A percentile compares a stretch with the other conserved stretches of the same genome.
These are phyloP conservation scores for Manihot esculenta DNA, from an alignment of 441 rosid genomes.

Conservation along the genomic window DNA sequence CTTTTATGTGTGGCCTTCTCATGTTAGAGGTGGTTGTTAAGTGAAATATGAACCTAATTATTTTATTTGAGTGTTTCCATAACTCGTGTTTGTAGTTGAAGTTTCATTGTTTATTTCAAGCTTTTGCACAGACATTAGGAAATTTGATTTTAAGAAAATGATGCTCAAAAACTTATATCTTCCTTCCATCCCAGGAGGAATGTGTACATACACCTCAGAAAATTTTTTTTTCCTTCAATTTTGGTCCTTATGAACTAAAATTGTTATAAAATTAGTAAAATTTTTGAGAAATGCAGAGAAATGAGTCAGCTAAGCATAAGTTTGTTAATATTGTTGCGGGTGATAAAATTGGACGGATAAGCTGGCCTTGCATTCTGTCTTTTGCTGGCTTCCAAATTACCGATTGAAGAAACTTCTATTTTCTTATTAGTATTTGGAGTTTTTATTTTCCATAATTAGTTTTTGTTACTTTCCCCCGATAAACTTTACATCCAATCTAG, in stretches of 20 bases:
- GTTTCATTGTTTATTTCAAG: not conserved
- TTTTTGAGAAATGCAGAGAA: not conserved
- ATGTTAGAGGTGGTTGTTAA: not conserved
- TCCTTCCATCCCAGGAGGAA: not conserved
- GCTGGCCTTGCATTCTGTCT: not conserved
- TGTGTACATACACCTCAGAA: not conserved
- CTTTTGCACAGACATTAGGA: not conserved
- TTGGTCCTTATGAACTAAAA: not conserved
- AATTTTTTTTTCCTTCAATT: no score
- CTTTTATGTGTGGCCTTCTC: not conserved
- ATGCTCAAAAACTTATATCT: not conserved
- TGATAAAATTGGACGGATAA: not conserved
- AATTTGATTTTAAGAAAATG: not conserved
- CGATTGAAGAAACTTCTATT: not conserved
- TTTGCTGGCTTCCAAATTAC: not conserved
- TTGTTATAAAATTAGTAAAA: not conserved
- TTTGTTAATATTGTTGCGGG: not conserved
- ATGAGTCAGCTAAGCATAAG: not conserved
- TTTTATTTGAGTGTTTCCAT: not conserved
- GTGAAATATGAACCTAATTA: not conserved
- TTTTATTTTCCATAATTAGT: not conserved
- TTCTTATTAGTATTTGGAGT: not conserved
- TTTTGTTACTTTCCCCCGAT: not conserved
- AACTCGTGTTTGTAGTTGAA: not conserved
- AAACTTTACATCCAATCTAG: conserved; percentile 5